A percentile compares a stretch with the other conserved stretches of the same genome.
Conservation (phyloP, 2,329 filamentous ascomycete genomes). For the Epichloe sp. region DNA sequence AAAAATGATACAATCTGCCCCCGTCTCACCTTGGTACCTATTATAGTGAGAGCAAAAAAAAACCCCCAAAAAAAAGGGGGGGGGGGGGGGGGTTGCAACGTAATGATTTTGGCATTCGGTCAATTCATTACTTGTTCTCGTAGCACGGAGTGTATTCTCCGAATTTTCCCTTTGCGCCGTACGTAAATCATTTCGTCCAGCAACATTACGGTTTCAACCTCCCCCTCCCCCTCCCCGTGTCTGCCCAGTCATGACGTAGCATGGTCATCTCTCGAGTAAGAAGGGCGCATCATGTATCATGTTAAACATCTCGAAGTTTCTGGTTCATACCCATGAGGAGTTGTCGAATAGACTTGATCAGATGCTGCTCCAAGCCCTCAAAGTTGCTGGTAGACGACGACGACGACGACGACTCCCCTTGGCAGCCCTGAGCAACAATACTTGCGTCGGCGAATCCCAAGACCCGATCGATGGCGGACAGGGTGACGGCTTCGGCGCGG, state of each 20-base stretch:
- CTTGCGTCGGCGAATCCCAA: conserved; percentile 33
- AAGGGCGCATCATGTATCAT: neutral
- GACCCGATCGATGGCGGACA: conserved; percentile 38
- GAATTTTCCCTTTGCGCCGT: neutral
- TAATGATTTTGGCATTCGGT: neutral
- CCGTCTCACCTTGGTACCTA: no score
- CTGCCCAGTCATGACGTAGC: no score
- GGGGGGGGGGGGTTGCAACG: neutral
- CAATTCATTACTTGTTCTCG: neutral
- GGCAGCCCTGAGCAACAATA: conserved; percentile 21
- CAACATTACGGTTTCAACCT: neutral
- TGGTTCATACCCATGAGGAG: conserved; percentile 27
- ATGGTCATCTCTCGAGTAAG: no score
- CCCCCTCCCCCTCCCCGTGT: neutral
- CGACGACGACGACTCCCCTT: conserved; percentile 13
- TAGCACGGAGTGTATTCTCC: neutral
- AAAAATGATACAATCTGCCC: no score
- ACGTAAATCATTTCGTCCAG: neutral
- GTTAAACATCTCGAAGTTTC: conserved; percentile 16
- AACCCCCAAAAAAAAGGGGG: no score
- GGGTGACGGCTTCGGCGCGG: conserved; percentile 31
- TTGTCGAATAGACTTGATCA: conserved; percentile 27
- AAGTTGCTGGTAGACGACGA: conserved; percentile 15
- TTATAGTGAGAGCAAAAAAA: no score
- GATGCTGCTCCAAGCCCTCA: conserved; percentile 27